These are phyloP conservation scores for Eutreptiella sp. DNA, from an alignment of 208 protist species.

Conservation along the genomic window DNA sequence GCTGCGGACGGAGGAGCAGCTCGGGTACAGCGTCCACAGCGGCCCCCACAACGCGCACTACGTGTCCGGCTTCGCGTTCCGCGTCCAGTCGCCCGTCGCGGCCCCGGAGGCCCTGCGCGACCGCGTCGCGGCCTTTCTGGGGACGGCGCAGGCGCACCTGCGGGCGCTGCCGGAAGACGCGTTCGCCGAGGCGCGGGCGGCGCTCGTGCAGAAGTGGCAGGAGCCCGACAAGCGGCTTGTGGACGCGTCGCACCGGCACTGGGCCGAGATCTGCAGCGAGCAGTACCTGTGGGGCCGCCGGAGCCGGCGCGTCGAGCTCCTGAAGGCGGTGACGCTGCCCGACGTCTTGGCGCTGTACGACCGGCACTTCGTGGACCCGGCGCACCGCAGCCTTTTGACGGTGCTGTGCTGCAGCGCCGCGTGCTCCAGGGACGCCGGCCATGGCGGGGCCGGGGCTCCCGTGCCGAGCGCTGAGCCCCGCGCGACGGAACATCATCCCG, in stretches of 20 bases:
- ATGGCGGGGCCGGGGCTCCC: too few species aligned
- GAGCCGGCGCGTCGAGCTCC: background rate
- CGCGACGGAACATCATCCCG: too few species aligned
- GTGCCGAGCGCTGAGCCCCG: too few species aligned
- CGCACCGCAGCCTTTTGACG: too few species aligned
- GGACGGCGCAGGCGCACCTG: background rate
- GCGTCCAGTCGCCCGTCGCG: background rate
- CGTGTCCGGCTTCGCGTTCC: conserved; percentile 12
- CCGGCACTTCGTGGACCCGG: too few species aligned
- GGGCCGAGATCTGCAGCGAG: background rate
- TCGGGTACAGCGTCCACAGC: conserved; percentile 66
- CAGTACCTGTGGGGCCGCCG: background rate
- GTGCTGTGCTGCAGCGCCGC: too few species aligned
- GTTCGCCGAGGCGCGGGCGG: background rate
- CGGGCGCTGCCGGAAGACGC: background rate
- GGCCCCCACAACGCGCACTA: conserved; percentile 11
- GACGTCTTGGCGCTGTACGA: background rate
- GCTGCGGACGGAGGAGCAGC: conserved; percentile 59
- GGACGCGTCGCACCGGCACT: background rate
- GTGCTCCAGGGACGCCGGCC: too few species aligned
- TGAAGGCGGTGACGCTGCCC: background rate
- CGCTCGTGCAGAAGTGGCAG: background rate
- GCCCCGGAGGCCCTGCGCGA: background rate
- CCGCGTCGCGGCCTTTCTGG: background rate
- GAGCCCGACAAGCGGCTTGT: conserved; percentile 10